These are phyloP conservation scores for Leccinum rimulosum DNA, from an alignment of 768 basidiomycete genomes.

Conservation along the genomic window DNA sequence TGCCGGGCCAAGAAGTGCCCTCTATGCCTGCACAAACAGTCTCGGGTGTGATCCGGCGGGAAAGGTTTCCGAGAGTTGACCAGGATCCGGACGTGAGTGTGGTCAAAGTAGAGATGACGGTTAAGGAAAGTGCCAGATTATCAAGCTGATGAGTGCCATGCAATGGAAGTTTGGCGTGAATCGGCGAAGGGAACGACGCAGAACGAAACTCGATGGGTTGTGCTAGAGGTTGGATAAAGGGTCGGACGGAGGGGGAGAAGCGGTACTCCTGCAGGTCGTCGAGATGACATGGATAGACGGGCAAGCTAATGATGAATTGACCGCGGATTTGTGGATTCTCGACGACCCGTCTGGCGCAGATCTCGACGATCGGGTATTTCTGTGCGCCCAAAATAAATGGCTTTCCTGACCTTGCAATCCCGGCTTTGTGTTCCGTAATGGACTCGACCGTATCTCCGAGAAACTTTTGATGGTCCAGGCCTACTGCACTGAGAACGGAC, in stretches of 20 bases:
- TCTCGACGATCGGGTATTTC: conserved; percentile 46
- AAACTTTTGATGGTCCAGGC: conserved; percentile 91
- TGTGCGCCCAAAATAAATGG: conserved; percentile 71
- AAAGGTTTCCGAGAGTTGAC: conserved; percentile 10
- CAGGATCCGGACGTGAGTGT: conserved; percentile 34
- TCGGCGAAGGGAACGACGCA: conserved; percentile 40
- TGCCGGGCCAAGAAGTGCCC: conserved; percentile 71
- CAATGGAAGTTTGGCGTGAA: conserved; percentile 59
- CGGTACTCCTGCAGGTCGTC: conserved; percentile 24
- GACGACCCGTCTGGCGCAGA: conserved; percentile 44
- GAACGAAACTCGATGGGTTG: conserved; percentile 44
- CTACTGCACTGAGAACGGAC: conserved; percentile 83
- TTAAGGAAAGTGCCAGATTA: conserved; percentile 73
- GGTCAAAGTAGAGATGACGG: conserved; percentile 58
- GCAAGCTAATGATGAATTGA: conserved; percentile 34
- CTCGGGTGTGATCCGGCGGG: conserved; percentile 42
- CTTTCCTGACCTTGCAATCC: conserved; percentile 63
- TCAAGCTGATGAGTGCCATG: conserved; percentile 82
- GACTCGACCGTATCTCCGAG: conserved; percentile 71
- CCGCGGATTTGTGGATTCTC: conserved; percentile 36
- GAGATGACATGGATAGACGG: conserved; percentile 37
- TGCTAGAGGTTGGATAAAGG: conserved; percentile 35
- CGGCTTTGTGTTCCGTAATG: conserved; percentile 83
- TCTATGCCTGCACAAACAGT: conserved; percentile 58
- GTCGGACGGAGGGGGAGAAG: conserved; percentile 33